Evolutionary conservation across 2,329 filamentous ascomycete genomes (phyloP).

Genomic region (Furcasterigmium furcatum): DNA sequence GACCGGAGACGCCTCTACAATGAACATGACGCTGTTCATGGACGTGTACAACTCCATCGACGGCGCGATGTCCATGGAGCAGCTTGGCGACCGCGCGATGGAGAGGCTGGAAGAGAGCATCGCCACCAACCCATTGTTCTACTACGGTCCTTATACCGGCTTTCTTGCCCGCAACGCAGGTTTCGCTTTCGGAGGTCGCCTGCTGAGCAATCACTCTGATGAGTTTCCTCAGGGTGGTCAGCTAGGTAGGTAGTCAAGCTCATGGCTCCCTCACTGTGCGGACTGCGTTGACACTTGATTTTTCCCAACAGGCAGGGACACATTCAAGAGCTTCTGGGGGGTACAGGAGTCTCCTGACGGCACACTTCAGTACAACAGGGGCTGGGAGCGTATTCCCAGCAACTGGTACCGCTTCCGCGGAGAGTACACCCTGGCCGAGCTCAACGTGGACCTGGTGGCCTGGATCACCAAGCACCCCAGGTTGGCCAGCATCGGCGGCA

Average conservation of each 20-base stretch:
- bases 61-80: conserved; percentile 25
- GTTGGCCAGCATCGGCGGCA: conserved; percentile 46
- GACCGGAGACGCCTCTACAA: conserved; percentile 43
- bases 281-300: no score
- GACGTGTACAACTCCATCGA: conserved; percentile 39
- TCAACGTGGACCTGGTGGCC: conserved; percentile 33
- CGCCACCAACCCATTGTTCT: conserved; percentile 54
- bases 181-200: conserved; percentile 37
- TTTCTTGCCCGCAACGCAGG: conserved; percentile 45
- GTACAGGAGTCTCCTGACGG: conserved; percentile 35
- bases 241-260: no score
- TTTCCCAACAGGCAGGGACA: no score
- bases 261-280: no score
- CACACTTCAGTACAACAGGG: conserved; percentile 36
- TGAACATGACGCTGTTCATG: conserved; percentile 50
- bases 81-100: conserved; percentile 42
- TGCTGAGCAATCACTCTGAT: conserved; percentile 39
- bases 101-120: no score
- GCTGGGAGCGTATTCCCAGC: conserved; percentile 48
- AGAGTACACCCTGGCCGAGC: conserved; percentile 42
- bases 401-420: conserved; percentile 44
- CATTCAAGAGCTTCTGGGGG: conserved; percentile 43
- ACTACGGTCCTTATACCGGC: conserved; percentile 49
- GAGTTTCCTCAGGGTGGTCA: conserved; percentile 33
- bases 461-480: conserved; percentile 35